Percentiles rank a stretch among this genome's conserved stretches.
Conservation (phyloP, 352 stramenopile species). For the Pythium graminicola region DNA sequence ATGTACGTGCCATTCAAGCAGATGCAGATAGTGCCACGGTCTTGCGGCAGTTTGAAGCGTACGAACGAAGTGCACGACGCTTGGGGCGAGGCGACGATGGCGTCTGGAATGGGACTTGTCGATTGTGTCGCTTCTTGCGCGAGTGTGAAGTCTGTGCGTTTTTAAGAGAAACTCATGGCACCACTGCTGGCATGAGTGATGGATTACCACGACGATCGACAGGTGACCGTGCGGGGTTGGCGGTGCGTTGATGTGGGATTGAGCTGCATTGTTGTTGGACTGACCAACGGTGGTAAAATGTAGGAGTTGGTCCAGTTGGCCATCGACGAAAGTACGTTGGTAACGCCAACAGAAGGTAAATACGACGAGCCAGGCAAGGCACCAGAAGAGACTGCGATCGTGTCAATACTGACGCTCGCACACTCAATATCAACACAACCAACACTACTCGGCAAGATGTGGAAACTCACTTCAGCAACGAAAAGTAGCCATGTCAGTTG, state of each 20-base stretch:
- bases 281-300: not conserved
- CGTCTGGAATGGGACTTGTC: constrained; percentile 34
- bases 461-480: no score
- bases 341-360: not conserved
- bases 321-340: constrained; percentile 37
- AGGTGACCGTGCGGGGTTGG: constrained; percentile 52
- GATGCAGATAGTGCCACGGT: constrained; percentile 88
- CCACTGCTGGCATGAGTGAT: constrained; percentile 16
- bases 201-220: constrained; percentile 23
- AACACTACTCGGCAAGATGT: no score
- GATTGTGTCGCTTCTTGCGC: constrained; percentile 75
- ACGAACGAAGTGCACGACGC: constrained; percentile 67
- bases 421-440: constrained; percentile 7
- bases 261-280: not conserved
- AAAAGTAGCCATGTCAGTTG: constrained; percentile 19
- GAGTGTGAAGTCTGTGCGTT: constrained; percentile 87
- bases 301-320: constrained; percentile 50
- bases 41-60: constrained; percentile 87
- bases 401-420: no score
- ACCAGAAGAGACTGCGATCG: no score
- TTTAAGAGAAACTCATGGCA: constrained; percentile 38
- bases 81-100: constrained; percentile 45
- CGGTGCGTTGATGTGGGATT: constrained; percentile 21
- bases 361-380: not conserved
- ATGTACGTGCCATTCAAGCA: constrained; percentile 83